Base-by-base conservation (phyloP, 768 basidiomycete species). In the Dentipellis sp. region DNA sequence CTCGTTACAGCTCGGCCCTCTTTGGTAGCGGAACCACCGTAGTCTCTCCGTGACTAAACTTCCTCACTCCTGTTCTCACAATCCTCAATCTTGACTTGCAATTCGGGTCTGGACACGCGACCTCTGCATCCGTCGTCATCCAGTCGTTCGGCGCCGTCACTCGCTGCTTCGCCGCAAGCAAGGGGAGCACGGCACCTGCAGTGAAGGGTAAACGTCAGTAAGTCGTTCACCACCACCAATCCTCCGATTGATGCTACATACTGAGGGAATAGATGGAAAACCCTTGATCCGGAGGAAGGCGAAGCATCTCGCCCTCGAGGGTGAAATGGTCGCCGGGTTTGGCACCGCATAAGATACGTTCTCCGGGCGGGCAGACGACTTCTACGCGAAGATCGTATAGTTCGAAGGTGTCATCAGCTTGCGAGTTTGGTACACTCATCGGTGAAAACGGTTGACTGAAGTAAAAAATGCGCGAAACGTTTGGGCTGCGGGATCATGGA, bases 101-200 rank as follows among this genome's bases (percentile, higher is more conserved):
- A 55, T 82, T 68, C 1, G 84, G 84, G 64, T 86, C 84, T 0
- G 83, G 85, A 61, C 84, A 86, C 0, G 83, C 83, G 29, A 86
- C 67, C 60, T 83, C 78, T 0, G 74, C 75, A 57, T 86, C 84
- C 1, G 82, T 81, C 5, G 80, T 70, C 78, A 87, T 85, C 83
- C 85, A 85, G 64, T 86, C 84, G 58, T 80, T 75, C 1, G 69
- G 62, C 53, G 82, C 68, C 2, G 77, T 78, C 12, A 67, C 67
- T 4, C 84, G 75, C 57, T 87, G 83, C 63, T 85, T 86, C 16
- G 83, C 83, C 9, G 84, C 81, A 8, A 86, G 71, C n/a, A 87
- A 71, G 2, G 83, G 83, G 8, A 87, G 73, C 16, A 87, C 73
- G 8, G 83, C 74, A 22, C 74, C 85, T 86, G 56, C 9, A 48